These are phyloP conservation scores for Corymbia maculata DNA, from an alignment of 345 rosid genomes.

Conservation along the genomic window DNA sequence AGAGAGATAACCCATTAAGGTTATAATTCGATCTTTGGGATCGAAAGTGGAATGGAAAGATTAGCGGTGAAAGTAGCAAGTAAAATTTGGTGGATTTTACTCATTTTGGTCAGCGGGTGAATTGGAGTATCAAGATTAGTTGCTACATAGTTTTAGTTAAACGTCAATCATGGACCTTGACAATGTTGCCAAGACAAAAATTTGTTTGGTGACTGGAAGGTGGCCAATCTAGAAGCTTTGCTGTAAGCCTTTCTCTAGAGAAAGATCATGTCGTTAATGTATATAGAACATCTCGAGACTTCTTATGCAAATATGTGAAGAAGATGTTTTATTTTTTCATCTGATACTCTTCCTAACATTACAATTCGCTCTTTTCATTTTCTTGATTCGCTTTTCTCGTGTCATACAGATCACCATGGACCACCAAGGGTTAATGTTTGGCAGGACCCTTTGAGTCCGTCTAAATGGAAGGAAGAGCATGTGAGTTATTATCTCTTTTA, in stretches of 20 bases:
- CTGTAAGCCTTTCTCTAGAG: not conserved
- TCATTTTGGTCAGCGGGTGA: not conserved
- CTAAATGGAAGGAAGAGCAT: conserved; percentile 94
- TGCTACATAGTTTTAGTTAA: not conserved
- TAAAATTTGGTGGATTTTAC: not conserved
- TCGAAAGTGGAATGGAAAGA: not conserved
- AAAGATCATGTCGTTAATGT: not conserved
- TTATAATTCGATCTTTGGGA: not conserved
- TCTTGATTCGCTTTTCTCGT: not conserved
- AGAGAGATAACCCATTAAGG: not conserved
- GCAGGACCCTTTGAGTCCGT: conserved; percentile 83
- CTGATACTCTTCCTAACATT: not conserved
- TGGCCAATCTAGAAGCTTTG: not conserved
- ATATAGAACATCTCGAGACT: not conserved
- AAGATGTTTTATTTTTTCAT: not conserved
- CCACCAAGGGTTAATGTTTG: conserved; percentile 68
- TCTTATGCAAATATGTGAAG: not conserved
- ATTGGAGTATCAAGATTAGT: not conserved
- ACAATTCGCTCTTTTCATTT: not conserved
- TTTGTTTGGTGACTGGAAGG: not conserved
- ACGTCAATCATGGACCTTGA: not conserved
- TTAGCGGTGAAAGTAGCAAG: not conserved
- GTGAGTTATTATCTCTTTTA: conserved; percentile 27
- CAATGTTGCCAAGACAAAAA: not conserved
- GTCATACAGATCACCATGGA: conserved; percentile 73